Base-by-base conservation (phyloP, 257 asterid genomes). In the Lycium ferocissimum region DNA sequence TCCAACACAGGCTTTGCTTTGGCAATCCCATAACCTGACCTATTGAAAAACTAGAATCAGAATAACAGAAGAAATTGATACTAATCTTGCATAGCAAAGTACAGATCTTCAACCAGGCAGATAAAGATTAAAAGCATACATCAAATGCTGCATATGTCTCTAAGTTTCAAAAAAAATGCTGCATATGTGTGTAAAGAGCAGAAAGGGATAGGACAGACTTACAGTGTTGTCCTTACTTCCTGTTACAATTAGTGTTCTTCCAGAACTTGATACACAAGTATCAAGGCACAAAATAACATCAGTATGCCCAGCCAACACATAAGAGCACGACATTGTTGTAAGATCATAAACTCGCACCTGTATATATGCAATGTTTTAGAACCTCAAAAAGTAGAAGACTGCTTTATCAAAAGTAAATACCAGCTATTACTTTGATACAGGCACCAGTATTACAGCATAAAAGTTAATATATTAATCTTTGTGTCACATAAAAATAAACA, bases 301-400 rank as follows among this genome's bases (percentile, higher is more conserved):
- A 11, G 93, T 91, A 84, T 97, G 99, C 70, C 99, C 99, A 73
- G 94, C 89, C 90, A 97, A 89, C 69, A 95, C 97, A 85, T 94
- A 97, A 85, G 98, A 89, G 84, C 99, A 97, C 80, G 99, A 97
- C 99, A 95, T 94, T 26, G 99, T 90, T 84, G 95, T 92, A 89
- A 97, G 91, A 90, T 97, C 98, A 81, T 97, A 97, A 82, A 97
- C 98, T 80, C 98, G 96, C 37, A 97, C 97, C 99, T 97, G 89
- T 69, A 75, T 37, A 85, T 45, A 54, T 54, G 67, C 15, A 75
- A 54, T 1, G 15, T 0, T 33, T 78, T 15, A 78, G 82, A 4
- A 33, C n/a, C 66, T 51, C 63, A 51, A 61, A 20, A 75, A 76
- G 33, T 78, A 9, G 4, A 78, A 26, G 65, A 76, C 65, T 76